These are phyloP conservation scores for Plasmodium vivax DNA, from an alignment of 169 alveolate genomes.

Conservation along the genomic window DNA sequence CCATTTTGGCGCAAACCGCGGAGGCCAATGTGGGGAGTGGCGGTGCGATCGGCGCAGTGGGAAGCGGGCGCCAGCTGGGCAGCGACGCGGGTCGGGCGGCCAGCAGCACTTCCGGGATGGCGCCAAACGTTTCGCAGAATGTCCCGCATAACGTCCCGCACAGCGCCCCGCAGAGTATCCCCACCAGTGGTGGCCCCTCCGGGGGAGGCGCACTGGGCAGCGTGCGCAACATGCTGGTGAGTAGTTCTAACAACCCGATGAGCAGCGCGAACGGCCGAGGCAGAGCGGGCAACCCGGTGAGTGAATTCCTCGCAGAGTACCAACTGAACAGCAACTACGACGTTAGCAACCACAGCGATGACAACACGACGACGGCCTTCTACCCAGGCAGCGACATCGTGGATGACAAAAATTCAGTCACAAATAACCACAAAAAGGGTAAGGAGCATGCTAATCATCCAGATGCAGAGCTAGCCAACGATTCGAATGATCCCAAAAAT, in stretches of 20 bases:
- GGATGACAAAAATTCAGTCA: slow-evolving; percentile 27
- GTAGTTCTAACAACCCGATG: background rate
- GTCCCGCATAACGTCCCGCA: no score
- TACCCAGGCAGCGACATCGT: slow-evolving; percentile 14
- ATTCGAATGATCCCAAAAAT: background rate
- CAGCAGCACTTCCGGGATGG: background rate
- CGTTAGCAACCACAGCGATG: slow-evolving; percentile 66
- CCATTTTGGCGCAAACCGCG: background rate
- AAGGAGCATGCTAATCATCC: background rate
- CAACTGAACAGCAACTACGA: slow-evolving; percentile 24
- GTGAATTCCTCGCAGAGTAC: background rate
- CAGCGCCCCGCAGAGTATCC: background rate
- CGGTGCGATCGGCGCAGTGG: background rate
- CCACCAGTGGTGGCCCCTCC: background rate
- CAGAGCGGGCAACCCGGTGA: background rate
- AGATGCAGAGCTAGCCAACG: background rate
- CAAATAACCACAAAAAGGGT: background rate
- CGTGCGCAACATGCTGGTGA: background rate
- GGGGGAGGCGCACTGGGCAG: background rate
- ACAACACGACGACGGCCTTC: slow-evolving; percentile 4
- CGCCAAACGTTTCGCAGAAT: background rate
- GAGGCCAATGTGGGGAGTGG: background rate
- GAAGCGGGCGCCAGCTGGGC: background rate
- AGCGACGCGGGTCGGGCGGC: background rate
- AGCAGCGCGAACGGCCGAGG: background rate